Base-by-base conservation (phyloP, 1,139 yeast genomes). In the Kodamaea sp. region DNA sequence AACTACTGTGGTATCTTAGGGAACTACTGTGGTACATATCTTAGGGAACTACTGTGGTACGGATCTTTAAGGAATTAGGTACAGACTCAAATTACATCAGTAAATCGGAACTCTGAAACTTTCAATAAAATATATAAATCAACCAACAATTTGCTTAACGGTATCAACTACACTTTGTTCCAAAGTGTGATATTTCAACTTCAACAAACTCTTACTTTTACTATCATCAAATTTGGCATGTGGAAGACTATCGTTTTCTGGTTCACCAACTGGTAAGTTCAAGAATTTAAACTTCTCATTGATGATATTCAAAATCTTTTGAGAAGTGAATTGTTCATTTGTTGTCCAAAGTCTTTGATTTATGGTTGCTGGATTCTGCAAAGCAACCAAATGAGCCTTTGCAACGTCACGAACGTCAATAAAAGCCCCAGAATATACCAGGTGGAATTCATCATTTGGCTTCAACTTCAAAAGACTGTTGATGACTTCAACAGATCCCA, bases 111-210 rank as follows among this genome's bases (percentile, higher is more conserved):
- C 20, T 15, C 20, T 15, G 4, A 15, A 15, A 15, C 20, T 15
- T 15, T 15, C 20, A 15, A 3, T 15, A 15, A 15, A 15, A 15
- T 15, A 15, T 15, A 15, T 15, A 15, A 15, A 15, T 15, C 20
- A 15, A 27, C 34, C 24, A 10, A 25, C 23, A 10, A 70, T 57
- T 53, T 75, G 80, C 7, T 52, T 45, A 11, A 67, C 68, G 6
- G 74, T 54, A 40, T 74, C 80, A 33, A 52, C 47, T 30, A 75
- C 61, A 12, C 69, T 52, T 40, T 62, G 44, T 35, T 67, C 63
- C 31, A 73, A 55, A 7, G 62, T 40, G 27, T 61, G 62, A 37
- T 67, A 70, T 20, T 68, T 55, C 42, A 64, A 64, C 0, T 74
- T 75, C 32, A 72, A 55, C 34, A 59, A 49, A 34, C 55, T 44